Base-by-base conservation (phyloP, 176 grass and related monocot genomes). In the Lolium perenne region DNA sequence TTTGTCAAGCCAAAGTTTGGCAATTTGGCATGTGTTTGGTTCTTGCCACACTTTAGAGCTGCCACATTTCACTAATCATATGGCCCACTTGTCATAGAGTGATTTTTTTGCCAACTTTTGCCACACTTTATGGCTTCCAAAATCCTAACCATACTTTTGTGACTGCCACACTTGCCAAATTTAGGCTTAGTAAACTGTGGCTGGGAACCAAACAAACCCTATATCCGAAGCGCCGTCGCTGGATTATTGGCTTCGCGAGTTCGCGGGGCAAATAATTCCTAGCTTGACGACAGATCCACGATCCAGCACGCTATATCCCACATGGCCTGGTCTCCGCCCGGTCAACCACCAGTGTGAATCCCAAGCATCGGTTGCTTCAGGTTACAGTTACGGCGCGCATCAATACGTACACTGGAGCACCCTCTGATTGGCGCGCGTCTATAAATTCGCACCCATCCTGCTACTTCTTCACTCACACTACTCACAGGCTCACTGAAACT, bases 271-370 rank as follows among this genome's bases (percentile, higher is more conserved):
- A 84, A 84, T 76, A 64, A 84, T 76, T 76, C 58, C 71, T 8
- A 16, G 82, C 17, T 14, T 3, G 70, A 17, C 45, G 58, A 41
- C 83, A 74, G 46, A 41, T 53, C 57, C 59, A 61, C 54, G 70
- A 51, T 74, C 71, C 43, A 74, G 22, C 85, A 40, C 68, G 79
- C 74, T 74, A 55, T 82, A 82, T 66, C 78, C 57, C 85, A 87
- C 85, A 82, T 82, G 85, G 78, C 68, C 47, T 32, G 58, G 85
- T 86, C 78, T 75, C 78, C 46, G 18, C 11, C 15, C 20, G 46
- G 85, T 74, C 59, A 75, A 54, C 32, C 58, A 45, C 85, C 58
- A 16, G 35, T 56, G 58, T 41, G 2, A 71, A 50, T 53, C n/a
- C 66, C 47, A 51, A 2, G 4, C 68, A 58, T 29, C 20, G 84